phyloP scores from a whole-genome alignment of 148 eudicot species.

The Rhododendron griersonianum region DNA sequence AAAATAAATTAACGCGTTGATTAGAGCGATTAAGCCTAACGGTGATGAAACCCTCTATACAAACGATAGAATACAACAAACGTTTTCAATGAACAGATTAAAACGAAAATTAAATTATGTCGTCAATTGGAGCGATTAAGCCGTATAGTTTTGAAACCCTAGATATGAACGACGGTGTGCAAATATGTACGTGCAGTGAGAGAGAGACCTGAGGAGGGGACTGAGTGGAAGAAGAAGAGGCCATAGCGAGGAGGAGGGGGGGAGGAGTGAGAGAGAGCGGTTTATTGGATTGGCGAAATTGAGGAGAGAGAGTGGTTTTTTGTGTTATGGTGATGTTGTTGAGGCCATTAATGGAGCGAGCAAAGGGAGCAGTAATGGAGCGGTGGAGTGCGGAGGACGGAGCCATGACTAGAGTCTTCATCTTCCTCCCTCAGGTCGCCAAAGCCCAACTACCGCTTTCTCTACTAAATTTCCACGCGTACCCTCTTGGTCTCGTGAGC shows the following conservation, averaged over 20 bases:
- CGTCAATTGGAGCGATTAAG: background rate
- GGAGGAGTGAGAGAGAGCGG: slow-evolving; percentile 10
- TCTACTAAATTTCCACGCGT: too few species aligned
- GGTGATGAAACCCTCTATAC: background rate
- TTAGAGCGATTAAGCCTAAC: background rate
- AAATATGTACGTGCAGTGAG: background rate
- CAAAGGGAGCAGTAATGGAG: slow-evolving; percentile 18
- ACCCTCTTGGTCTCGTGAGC: too few species aligned
- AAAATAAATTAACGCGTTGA: background rate
- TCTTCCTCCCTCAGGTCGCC: slow-evolving; percentile 1
- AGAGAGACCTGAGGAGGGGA: slow-evolving; percentile 28
- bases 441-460: background rate
- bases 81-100: background rate
- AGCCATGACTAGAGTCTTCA: slow-evolving; percentile 16
- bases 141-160: background rate
- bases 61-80: background rate
- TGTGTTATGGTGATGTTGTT: background rate
- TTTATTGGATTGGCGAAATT: slow-evolving; percentile 3
- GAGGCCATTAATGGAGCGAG: slow-evolving; percentile 1
- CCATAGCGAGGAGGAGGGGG: slow-evolving; percentile 27
- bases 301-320: background rate
- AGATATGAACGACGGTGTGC: background rate
- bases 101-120: background rate
- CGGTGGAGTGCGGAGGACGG: slow-evolving; percentile 26
- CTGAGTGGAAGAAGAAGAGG: slow-evolving; percentile 38